Percentiles rank a stretch among this genome's conserved stretches.
phyloP scores from a whole-genome alignment of 805 yeast species.

The Candida piceae region DNA sequence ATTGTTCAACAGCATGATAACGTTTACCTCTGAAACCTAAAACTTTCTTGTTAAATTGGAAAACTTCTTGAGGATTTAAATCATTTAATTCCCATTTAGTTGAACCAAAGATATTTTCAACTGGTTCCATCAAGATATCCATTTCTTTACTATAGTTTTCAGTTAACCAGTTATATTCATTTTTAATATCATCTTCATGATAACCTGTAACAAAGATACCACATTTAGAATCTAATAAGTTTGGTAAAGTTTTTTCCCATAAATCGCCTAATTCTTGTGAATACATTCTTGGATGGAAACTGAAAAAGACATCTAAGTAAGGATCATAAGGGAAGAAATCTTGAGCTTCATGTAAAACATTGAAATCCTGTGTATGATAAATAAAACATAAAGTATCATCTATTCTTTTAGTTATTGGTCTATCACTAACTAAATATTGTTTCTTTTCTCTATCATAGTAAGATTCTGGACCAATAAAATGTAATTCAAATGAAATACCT shows the following conservation, averaged over 20 bases:
- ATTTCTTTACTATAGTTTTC: conserved; percentile 66
- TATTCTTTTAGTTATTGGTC: conserved; percentile 67
- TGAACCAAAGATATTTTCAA: conserved; percentile 70
- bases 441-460: conserved; percentile 68
- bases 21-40: conserved; percentile 96
- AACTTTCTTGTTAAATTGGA: conserved; percentile 83
- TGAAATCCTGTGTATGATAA: conserved; percentile 88
- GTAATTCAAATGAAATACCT: conserved; percentile 73
- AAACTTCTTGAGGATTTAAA: conserved; percentile 85
- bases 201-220: conserved; percentile 87
- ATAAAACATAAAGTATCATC: conserved; percentile 71
- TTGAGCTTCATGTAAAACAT: conserved; percentile 83
- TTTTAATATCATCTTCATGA: conserved; percentile 63
- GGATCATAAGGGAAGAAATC: conserved; percentile 99
- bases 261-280: conserved; percentile 72
- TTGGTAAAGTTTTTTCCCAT: conserved; percentile 85
- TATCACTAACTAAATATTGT: conserved; percentile 50
- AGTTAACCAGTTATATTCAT: conserved; percentile 69
- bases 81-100: conserved; percentile 96
- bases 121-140: conserved; percentile 74
- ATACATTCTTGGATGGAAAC: conserved; percentile 93
- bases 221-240: conserved; percentile 88
- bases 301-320: conserved; percentile 84
- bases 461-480: conserved; percentile 92
- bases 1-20: conserved; percentile 68